Conservation (phyloP, 2,329 filamentous ascomycete species). For the Triangularia setosa region DNA sequence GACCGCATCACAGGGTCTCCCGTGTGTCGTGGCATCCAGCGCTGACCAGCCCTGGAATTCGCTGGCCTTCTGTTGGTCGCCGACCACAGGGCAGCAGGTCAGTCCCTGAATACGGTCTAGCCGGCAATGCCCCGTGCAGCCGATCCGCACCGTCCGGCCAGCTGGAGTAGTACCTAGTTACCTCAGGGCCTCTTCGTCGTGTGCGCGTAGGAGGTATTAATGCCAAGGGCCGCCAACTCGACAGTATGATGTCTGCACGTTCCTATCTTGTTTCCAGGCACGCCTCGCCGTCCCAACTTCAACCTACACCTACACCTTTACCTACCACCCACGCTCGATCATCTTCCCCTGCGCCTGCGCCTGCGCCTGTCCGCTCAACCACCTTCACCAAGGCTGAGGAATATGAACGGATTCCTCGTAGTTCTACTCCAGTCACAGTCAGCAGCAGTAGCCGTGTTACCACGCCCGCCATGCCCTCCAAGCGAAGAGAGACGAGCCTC, state of each 20-base stretch:
- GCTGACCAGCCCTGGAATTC: conserved; percentile 5
- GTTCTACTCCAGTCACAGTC: conserved; percentile 21
- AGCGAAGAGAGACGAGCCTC: conserved; percentile 27
- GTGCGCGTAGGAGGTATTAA: conserved; percentile 27
- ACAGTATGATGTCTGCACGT: conserved; percentile 38
- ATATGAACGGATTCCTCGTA: background rate
- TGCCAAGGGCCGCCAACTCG: conserved; percentile 19
- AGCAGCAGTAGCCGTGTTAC: conserved; percentile 20
- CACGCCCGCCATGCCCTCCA: conserved; percentile 28
- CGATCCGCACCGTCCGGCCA: conserved; percentile 16
- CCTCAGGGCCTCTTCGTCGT: background rate
- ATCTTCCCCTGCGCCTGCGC: conserved; percentile 3
- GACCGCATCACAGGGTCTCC: conserved; percentile 4
- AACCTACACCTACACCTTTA: conserved; percentile 8
- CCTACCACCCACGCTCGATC: conserved; percentile 13
- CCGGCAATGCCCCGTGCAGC: conserved; percentile 24
- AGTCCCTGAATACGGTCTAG: conserved; percentile 9
- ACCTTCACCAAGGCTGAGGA: background rate
- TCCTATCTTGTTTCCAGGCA: conserved; percentile 38
- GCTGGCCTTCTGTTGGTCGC: conserved; percentile 1
- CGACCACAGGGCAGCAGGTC: conserved; percentile 2
- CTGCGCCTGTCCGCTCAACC: background rate
- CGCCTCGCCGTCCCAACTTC: background rate
- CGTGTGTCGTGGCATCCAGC: conserved; percentile 14
- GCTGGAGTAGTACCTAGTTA: conserved; percentile 6